A percentile compares a stretch with the other conserved stretches of the same genome.
Evolutionary conservation across 371 early-diverging fungal genomes (phyloP).

Genomic region (Mortierella sp.): DNA sequence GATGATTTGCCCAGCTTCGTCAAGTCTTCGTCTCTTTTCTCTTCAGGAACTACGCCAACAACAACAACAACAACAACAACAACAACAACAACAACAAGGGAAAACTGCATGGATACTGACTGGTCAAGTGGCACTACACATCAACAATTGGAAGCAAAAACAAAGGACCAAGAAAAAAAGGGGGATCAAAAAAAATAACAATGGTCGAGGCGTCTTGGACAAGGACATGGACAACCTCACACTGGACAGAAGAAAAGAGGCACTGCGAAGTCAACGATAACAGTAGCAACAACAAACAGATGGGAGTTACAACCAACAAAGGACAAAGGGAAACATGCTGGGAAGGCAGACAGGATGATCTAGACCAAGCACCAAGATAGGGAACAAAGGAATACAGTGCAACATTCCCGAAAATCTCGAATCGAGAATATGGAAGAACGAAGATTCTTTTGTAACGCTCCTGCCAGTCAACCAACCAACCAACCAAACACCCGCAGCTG

Average conservation of each 20-base stretch:
- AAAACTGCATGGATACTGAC: no score
- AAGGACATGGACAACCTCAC: not conserved
- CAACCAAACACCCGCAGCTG: not conserved
- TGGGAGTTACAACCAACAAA: no score
- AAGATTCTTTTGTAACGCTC: not conserved
- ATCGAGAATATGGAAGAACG: not conserved
- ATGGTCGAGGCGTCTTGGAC: not conserved
- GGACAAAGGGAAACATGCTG: not conserved
- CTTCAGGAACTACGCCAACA: slow-evolving; percentile 1
- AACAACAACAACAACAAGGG: not conserved
- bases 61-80: not conserved
- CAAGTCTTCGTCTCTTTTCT: no score
- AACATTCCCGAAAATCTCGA: slow-evolving; percentile 4
- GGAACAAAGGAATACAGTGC: slow-evolving; percentile 5
- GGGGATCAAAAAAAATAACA: not conserved
- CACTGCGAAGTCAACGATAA: not conserved
- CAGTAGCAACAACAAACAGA: not conserved
- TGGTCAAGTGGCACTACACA: no score
- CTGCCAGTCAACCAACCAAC: not conserved
- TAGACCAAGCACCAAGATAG: not conserved
- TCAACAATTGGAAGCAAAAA: not conserved
- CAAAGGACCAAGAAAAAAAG: not conserved
- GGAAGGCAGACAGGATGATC: not conserved
- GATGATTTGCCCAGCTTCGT: not conserved
- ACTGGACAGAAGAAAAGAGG: not conserved